Base-by-base conservation (phyloP, 2,329 filamentous ascomycete species). In the Neoarthrinium moseri region DNA sequence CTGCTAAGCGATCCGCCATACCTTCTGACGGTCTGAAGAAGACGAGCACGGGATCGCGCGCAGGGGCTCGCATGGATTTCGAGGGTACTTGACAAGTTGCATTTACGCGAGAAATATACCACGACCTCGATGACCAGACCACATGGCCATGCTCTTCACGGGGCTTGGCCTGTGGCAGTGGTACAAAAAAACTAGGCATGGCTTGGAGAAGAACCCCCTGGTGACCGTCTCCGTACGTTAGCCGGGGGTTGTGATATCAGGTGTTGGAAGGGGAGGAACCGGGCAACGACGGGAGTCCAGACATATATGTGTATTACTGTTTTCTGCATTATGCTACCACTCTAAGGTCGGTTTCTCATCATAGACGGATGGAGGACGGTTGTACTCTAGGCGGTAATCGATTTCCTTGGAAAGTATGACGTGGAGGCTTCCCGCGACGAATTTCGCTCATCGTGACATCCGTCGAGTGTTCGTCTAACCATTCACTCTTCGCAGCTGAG, bases 1-100 rank as follows among this genome's bases (percentile, higher is more conserved):
- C 50, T 91, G 87, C 72, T 83, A 82, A 74, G 15, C 23, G 23
- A 52, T 29, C 13, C n/a, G 26, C 8, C 26, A 29, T 15, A 17
- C 32, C 32, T 35, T 35, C 32, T 15, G 32, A 35, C 32, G 32
- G 17, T 35, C 10, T 35, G 32, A 35, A 8, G 32, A 35, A 35
- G 32, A 18, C 17, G 26, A n/a, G n/a, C 26, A n/a, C n/a, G n/a
- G n/a, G n/a, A n/a, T n/a, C n/a, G 8, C 26, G n/a, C n/a, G 26
- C 8, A 7, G 8, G 26, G 26, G 26, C 26, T 7, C n/a, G 26
- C 8, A 7, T 29, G 17, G 39, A 33, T 43, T 24, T 32, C 29
- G 39, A 33, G 39, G 27, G 33, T 32, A 29, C 30, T 35, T 27
- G 41, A 36, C 41, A 44, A 44, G 10, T 4, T 36, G 32, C 29